phyloP scores from a whole-genome alignment of 192 early-diverging fungal species.

The Coemansia sp. region DNA sequence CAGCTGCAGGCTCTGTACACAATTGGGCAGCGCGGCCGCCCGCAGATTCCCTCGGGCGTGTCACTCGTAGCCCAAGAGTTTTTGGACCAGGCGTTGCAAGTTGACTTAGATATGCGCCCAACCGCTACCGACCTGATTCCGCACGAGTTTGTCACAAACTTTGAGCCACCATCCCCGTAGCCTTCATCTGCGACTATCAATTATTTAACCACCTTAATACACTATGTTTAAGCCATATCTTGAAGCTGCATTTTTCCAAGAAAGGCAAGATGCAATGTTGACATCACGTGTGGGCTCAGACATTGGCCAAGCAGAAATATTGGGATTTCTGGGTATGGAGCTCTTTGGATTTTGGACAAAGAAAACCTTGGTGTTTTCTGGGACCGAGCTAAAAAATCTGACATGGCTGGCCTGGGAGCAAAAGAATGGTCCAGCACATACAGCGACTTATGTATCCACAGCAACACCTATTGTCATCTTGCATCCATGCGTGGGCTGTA shows the following conservation, averaged over 20 bases:
- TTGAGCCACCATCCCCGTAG: slow-evolving; percentile 31
- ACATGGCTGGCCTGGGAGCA: too few relatives aligned
- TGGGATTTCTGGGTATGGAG: not conserved
- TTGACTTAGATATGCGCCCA: slow-evolving; percentile 55
- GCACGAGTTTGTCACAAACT: slow-evolving; percentile 45
- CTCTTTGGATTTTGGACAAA: not conserved
- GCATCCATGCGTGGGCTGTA: too few relatives aligned
- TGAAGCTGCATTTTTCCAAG: not conserved
- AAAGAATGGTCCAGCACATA: too few relatives aligned
- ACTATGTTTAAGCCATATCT: not conserved
- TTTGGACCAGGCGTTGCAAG: slow-evolving; percentile 49
- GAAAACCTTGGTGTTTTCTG: not conserved
- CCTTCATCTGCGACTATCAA: not conserved
- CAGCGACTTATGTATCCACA: too few relatives aligned
- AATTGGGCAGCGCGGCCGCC: slow-evolving; percentile 53
- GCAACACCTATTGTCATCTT: too few relatives aligned
- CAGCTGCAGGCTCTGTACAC: slow-evolving; percentile 83
- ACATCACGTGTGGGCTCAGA: not conserved
- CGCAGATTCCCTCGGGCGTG: slow-evolving; percentile 44
- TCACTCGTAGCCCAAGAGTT: slow-evolving; percentile 46
- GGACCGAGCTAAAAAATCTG: not conserved
- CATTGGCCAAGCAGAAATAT: not conserved
- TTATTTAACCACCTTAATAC: not conserved
- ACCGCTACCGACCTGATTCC: slow-evolving; percentile 48
- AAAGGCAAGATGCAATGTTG: not conserved